These are phyloP conservation scores for Vitis hybrid DNA, from an alignment of 177 flowering plant species.

Conservation along the genomic window DNA sequence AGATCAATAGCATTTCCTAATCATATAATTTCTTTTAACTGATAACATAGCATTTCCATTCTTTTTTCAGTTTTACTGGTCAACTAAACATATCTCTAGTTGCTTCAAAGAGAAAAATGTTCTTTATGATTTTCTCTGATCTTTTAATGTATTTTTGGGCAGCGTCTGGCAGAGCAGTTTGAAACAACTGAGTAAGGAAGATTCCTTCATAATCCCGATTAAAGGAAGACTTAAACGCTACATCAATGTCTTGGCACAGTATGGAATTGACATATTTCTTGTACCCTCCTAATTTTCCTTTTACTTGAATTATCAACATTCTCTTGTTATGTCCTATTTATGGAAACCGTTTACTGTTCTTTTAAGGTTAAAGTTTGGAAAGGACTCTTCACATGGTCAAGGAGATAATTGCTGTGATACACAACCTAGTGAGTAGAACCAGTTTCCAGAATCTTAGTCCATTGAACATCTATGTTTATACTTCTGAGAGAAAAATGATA, in stretches of 20 bases:
- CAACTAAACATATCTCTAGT: neutral
- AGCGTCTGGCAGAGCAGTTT: conserved; percentile 40
- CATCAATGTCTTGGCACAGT: conserved; percentile 33
- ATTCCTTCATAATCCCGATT: conserved; percentile 21
- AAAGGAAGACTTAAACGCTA: conserved; percentile 28
- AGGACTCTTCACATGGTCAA: conserved; percentile 22
- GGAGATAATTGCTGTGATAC: conserved; percentile 19
- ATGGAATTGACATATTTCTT: conserved; percentile 15
- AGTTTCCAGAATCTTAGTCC: neutral
- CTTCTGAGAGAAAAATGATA: conserved; percentile 13
- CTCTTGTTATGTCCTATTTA: neutral
- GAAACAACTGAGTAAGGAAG: conserved; percentile 27
- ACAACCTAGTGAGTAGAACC: conserved; percentile 35
- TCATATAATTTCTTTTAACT: too few relatives aligned
- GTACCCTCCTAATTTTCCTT: neutral
- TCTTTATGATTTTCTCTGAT: conserved; percentile 4
- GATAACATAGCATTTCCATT: neutral
- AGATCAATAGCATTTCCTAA: too few relatives aligned
- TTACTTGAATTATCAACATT: neutral
- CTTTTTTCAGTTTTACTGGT: neutral
- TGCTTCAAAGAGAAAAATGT: neutral
- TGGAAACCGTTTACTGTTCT: conserved; percentile 9
- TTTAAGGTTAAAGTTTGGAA: conserved; percentile 39
- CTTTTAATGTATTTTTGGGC: conserved; percentile 11
- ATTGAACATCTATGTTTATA: conserved; percentile 1